Evolutionary conservation across 1,284 basidiomycete genomes (phyloP).

Genomic region (Marasmius fiardii): DNA sequence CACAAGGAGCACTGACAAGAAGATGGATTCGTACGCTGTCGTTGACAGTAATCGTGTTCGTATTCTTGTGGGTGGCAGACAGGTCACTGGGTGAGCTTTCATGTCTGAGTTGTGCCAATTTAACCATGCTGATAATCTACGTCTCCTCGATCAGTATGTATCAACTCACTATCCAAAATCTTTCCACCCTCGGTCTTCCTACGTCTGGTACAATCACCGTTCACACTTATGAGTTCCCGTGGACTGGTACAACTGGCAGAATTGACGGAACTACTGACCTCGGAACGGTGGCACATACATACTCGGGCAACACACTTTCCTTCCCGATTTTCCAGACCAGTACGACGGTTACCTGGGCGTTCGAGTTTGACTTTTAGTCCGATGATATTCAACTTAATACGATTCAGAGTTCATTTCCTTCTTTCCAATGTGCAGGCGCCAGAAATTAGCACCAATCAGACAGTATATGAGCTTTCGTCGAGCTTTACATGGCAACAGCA

Average conservation of each 20-base stretch:
- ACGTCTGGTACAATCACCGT: conserved; percentile 18
- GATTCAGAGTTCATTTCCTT: no score
- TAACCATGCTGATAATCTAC: no score
- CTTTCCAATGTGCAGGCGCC: no score
- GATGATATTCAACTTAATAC: no score
- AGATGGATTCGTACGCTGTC: conserved; percentile 22
- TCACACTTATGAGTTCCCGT: conserved; percentile 17
- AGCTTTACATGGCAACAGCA: no score
- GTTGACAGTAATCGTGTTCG: conserved; percentile 19
- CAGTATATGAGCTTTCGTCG: no score
- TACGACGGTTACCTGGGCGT: conserved; percentile 21
- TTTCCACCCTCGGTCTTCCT: conserved; percentile 16
- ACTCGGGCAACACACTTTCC: conserved; percentile 17
- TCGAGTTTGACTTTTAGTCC: conserved; percentile 15
- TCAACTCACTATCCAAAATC: conserved; percentile 16
- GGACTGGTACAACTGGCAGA: conserved; percentile 11
- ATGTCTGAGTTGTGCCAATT: no score
- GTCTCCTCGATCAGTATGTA: conserved; percentile 11
- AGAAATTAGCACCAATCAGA: no score
- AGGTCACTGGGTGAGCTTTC: conserved; percentile 14
- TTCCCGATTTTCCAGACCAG: conserved; percentile 22
- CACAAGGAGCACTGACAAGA: conserved; percentile 17
- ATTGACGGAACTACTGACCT: conserved; percentile 16
- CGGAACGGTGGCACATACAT: conserved; percentile 17
- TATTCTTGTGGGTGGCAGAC: conserved; percentile 19